Base-by-base conservation (phyloP, 805 yeast species). In the Suhomyces vadensis region DNA sequence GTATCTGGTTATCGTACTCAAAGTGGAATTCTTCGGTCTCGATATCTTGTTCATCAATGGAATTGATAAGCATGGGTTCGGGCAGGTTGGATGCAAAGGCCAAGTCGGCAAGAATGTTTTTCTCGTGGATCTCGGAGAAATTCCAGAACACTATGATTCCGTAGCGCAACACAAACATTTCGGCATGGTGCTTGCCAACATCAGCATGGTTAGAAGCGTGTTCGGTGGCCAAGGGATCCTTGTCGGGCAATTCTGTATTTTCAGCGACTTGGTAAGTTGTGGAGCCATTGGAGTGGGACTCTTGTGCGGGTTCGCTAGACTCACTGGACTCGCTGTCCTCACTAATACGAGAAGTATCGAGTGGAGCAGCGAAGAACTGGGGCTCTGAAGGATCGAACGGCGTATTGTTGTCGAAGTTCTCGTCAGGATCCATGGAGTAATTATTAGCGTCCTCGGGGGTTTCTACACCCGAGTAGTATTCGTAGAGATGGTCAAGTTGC, bases 121-220 rank as follows among this genome's bases (percentile, higher is more conserved):
- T 90, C 57, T 94, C 99, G 59, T 94, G 97, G 6, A 79, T 73
- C 59, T 90, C 97, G 2, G 92, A 82, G 55, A 94, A 90, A 58
- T 94, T 94, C 99, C 99, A 94, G 58, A 94, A 91, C 16, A 94
- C 97, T n/a, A 94, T 89, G 10, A 92, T 95, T 16, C 99, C 99
- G 61, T 94, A 94, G 42, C 81, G 83, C 60, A 92, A 82, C 10
- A 94, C 78, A 57, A 94, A 94, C 73, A 94, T 77, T 57, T 92
- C 98, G 0, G 97, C 92, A 43, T 71, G 74, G 60, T 83, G 87
- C 50, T 79, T 79, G 3, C 77, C 65, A 39, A 77, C 69, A 46
- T 80, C 82, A 0, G 42, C 31, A 4, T 22, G 7, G 17, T 3
- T 24, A 9, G 38, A 8, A 5, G 14, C 25, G 3, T 23, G 39